Percentiles rank a stretch among this genome's conserved stretches.
Evolutionary conservation across 2,329 filamentous ascomycete genomes (phyloP).

Genomic region (Remersonia thermophila): DNA sequence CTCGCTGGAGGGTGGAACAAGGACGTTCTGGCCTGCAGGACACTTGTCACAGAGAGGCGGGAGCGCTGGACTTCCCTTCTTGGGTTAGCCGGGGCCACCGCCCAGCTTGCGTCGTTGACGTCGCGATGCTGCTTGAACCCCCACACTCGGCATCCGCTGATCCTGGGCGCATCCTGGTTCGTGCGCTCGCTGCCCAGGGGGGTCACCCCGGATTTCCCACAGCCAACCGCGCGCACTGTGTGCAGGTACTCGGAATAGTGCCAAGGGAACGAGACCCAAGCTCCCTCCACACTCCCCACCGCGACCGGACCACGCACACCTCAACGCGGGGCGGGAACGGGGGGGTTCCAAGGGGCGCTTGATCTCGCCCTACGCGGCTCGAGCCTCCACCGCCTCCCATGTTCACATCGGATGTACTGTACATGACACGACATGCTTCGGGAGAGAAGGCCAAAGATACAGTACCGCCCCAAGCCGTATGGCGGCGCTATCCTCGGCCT

Average conservation of each 20-base stretch:
- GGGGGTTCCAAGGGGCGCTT: too few relatives aligned
- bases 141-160: slow-evolving; percentile 16
- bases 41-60: too few relatives aligned
- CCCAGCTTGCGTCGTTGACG: neutral
- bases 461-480: slow-evolving; percentile 7
- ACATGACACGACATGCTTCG: slow-evolving; percentile 2
- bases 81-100: slow-evolving; percentile 8
- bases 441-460: too few relatives aligned
- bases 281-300: slow-evolving; percentile 6
- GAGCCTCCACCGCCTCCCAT: slow-evolving; percentile 8
- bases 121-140: slow-evolving; percentile 12
- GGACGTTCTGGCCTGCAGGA: too few relatives aligned
- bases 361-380: neutral
- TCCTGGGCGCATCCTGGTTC: slow-evolving; percentile 11
- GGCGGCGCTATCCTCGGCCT: slow-evolving; percentile 8
- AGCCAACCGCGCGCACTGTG: slow-evolving; percentile 16
- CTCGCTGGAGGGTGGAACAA: too few relatives aligned
- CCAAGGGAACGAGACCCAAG: slow-evolving; percentile 11
- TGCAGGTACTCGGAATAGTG: slow-evolving; percentile 10
- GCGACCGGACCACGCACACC: neutral
- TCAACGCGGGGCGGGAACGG: too few relatives aligned
- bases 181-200: slow-evolving; percentile 6
- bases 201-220: slow-evolving; percentile 11
- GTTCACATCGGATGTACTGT: slow-evolving; percentile 5
- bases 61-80: slow-evolving; percentile 9